phyloP scores from a whole-genome alignment of 495 filamentous ascomycete genomes.

The Daldinia childiae region DNA sequence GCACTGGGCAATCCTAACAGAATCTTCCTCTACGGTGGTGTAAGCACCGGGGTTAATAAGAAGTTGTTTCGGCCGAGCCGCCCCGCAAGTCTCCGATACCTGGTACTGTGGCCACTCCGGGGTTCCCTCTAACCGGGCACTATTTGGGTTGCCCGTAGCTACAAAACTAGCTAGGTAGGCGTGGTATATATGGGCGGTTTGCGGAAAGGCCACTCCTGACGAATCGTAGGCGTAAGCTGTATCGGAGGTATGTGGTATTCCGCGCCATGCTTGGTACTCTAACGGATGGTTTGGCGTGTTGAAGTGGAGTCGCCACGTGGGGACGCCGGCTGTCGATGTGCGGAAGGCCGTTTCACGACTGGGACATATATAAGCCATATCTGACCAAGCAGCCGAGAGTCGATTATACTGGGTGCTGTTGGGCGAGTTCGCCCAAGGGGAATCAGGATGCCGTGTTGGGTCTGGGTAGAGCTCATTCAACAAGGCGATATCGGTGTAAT shows the following conservation, averaged over 20 bases:
- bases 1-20: constrained; percentile 2
- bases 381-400: constrained; percentile 8
- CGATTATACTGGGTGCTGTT: constrained; percentile 8
- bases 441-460: constrained; percentile 1
- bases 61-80: neutral
- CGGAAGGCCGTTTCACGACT: neutral
- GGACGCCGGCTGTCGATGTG: neutral
- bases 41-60: neutral
- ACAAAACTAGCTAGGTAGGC: constrained; percentile 4
- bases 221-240: constrained; percentile 3
- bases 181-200: constrained; percentile 5
- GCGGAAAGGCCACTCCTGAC: neutral
- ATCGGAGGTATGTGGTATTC: constrained; percentile 2
- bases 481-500: constrained; percentile 9
- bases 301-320: constrained; percentile 3
- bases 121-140: neutral
- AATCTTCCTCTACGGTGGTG: neutral
- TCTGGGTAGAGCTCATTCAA: constrained; percentile 7
- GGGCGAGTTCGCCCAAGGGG: constrained; percentile 6
- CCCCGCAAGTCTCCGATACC: neutral
- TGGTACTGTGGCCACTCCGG: constrained; percentile 5
- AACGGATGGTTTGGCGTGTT: constrained; percentile 6
- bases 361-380: constrained; percentile 8
- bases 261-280: constrained; percentile 6
- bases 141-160: constrained; percentile 3